phyloP scores from a whole-genome alignment of 352 stramenopile species.

The Globisporangium takayamanum region DNA sequence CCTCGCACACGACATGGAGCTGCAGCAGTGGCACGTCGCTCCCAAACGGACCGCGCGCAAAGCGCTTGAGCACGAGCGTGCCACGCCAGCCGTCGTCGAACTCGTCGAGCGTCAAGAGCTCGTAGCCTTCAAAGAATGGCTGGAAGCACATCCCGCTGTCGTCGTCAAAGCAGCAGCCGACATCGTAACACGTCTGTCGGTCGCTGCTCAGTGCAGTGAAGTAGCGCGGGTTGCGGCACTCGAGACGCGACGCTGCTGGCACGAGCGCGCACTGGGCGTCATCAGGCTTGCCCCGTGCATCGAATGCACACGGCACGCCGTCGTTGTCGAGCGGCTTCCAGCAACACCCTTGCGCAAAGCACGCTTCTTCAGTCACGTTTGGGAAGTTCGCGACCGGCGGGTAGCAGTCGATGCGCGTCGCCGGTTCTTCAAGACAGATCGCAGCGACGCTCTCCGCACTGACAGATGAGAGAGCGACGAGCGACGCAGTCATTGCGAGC shows the following conservation, averaged over 20 bases:
- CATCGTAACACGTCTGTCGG: conserved; percentile 26
- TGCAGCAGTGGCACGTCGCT: conserved; percentile 64
- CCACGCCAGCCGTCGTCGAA: conserved; percentile 44
- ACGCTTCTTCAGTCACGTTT: conserved; percentile 67
- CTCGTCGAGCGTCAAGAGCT: conserved; percentile 56
- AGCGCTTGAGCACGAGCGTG: conserved; percentile 38
- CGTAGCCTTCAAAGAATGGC: conserved; percentile 58
- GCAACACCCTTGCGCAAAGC: conserved; percentile 79
- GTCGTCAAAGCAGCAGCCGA: conserved; percentile 74
- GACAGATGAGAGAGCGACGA: not conserved
- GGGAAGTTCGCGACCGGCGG: conserved; percentile 51
- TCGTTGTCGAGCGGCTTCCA: conserved; percentile 59
- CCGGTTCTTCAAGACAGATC: not conserved
- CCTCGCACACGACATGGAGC: conserved; percentile 59
- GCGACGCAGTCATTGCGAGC: not conserved
- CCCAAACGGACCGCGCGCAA: conserved; percentile 53
- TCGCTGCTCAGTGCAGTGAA: conserved; percentile 19
- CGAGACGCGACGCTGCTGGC: conserved; percentile 35
- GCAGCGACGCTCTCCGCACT: no score
- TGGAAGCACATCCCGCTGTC: conserved; percentile 49
- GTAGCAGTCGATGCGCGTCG: conserved; percentile 66
- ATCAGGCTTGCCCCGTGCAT: conserved; percentile 14
- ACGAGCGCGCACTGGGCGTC: conserved; percentile 27
- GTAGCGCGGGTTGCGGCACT: conserved; percentile 74
- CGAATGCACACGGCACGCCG: conserved; percentile 62